Conservation (phyloP, 768 basidiomycete species). For the Russula abietina region DNA sequence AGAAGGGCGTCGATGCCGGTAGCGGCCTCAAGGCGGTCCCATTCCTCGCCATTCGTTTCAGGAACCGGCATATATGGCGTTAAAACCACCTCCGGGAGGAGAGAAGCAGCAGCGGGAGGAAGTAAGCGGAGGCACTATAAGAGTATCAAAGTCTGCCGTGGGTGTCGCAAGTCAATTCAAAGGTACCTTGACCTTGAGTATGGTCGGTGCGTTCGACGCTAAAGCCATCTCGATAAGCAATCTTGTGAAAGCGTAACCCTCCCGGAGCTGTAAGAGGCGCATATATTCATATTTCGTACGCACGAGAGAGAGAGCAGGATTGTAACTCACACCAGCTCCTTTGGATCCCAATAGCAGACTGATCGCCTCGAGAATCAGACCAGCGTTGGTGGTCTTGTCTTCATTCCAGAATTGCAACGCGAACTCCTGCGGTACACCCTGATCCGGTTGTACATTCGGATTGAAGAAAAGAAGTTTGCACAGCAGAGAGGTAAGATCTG, state of each 20-base stretch:
- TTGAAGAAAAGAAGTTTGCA: slow-evolving; percentile 69
- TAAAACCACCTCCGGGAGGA: slow-evolving; percentile 58
- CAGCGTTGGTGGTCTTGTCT: slow-evolving; percentile 78
- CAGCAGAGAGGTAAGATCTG: slow-evolving; percentile 61
- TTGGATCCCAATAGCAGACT: slow-evolving; percentile 79
- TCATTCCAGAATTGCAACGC: slow-evolving; percentile 95
- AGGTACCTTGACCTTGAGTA: slow-evolving; percentile 77
- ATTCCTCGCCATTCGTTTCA: slow-evolving; percentile 85
- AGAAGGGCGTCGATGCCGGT: slow-evolving; percentile 80
- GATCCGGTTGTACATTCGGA: slow-evolving; percentile 49
- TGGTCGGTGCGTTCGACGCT: slow-evolving; percentile 88
- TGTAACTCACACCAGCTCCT: slow-evolving; percentile 49
- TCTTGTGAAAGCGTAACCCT: slow-evolving; percentile 55
- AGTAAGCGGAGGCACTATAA: slow-evolving; percentile 52
- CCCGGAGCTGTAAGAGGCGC: slow-evolving; percentile 43
- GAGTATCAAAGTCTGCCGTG: slow-evolving; percentile 25
- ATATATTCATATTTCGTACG: neutral
- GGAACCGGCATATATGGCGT: slow-evolving; percentile 73
- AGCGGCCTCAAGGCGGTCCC: slow-evolving; percentile 78
- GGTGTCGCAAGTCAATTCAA: neutral
- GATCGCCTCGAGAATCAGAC: slow-evolving; percentile 75
- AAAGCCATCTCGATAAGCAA: slow-evolving; percentile 84
- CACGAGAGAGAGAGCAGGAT: neutral
- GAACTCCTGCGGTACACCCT: slow-evolving; percentile 76
- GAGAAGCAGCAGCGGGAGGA: slow-evolving; percentile 50